Conservation (phyloP, 345 rosid species). For the Theobroma cacao region DNA sequence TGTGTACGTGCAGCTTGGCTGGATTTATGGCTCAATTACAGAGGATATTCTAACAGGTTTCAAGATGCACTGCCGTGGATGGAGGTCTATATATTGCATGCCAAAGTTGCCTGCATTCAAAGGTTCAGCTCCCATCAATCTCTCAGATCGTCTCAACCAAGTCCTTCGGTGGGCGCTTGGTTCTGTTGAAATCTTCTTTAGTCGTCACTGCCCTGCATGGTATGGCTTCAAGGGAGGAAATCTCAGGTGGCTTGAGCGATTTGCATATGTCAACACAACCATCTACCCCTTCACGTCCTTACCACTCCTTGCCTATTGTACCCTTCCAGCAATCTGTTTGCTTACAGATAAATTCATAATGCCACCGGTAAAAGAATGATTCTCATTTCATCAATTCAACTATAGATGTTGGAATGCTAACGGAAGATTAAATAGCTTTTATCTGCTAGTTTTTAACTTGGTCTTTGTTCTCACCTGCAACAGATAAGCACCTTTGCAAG, state of each 20-base stretch:
- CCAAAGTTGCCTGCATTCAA: slow-evolving; percentile 86
- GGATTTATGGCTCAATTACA: slow-evolving; percentile 98
- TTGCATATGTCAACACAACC: slow-evolving; percentile 88
- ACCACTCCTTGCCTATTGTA: slow-evolving; percentile 89
- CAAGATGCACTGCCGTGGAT: slow-evolving; percentile 99
- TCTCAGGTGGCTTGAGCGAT: slow-evolving; percentile 91
- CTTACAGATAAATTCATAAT: slow-evolving; percentile 96
- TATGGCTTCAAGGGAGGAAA: slow-evolving; percentile 92
- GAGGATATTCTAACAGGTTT: slow-evolving; percentile 97
- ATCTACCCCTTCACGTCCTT: slow-evolving; percentile 93
- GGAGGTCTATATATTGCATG: slow-evolving; percentile 99
- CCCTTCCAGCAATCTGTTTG: slow-evolving; percentile 89
- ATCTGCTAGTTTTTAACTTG: neutral
- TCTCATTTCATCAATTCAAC: neutral
- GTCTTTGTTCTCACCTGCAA: slow-evolving; percentile 5
- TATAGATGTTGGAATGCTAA: neutral
- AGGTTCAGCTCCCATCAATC: slow-evolving; percentile 96
- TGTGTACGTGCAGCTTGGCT: slow-evolving; percentile 65
- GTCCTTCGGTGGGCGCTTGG: slow-evolving; percentile 99
- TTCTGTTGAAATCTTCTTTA: slow-evolving; percentile 97
- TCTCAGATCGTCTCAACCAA: slow-evolving; percentile 94
- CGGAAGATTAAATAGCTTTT: neutral
- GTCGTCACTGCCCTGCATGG: slow-evolving; percentile 87
- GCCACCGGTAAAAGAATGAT: slow-evolving; percentile 63
- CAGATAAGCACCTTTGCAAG: slow-evolving; percentile 97